A percentile compares a stretch with the other conserved stretches of the same genome.
Evolutionary conservation across 352 stramenopile genomes (phyloP).

Genomic region (Phytophthora agathidicida): DNA sequence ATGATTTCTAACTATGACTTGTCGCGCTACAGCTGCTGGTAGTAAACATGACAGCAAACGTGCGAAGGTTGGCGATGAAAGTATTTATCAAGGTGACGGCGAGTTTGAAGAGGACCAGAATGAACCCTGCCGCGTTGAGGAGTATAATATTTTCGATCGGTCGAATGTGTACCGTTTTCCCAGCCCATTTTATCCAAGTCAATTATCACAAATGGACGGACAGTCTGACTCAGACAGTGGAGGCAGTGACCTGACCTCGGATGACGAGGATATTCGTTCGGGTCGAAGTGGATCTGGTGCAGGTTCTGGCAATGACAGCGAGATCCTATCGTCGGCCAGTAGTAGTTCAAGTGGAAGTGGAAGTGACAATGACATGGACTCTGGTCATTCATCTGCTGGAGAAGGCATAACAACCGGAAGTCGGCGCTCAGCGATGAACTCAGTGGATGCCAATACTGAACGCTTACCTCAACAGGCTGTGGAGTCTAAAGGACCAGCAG

Average conservation of each 20-base stretch:
- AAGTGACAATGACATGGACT: constrained; percentile 51
- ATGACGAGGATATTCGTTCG: constrained; percentile 56
- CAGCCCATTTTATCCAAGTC: constrained; percentile 18
- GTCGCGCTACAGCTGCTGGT: background rate
- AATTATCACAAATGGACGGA: constrained; percentile 54
- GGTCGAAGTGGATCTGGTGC: constrained; percentile 36
- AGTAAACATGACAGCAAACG: constrained; percentile 27
- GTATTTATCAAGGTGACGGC: constrained; percentile 57
- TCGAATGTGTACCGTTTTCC: constrained; percentile 38
- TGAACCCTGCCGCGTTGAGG: background rate
- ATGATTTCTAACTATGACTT: background rate
- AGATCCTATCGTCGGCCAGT: constrained; percentile 45
- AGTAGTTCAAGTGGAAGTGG: constrained; percentile 68
- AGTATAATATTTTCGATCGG: constrained; percentile 45
- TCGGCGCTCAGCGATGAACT: constrained; percentile 13
- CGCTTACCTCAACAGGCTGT: constrained; percentile 1
- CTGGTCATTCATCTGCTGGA: constrained; percentile 45
- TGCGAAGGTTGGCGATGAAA: constrained; percentile 31
- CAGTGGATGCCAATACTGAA: background rate
- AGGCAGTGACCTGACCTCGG: constrained; percentile 53
- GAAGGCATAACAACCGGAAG: constrained; percentile 5
- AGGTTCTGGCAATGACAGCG: constrained; percentile 47
- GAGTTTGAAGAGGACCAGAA: constrained; percentile 36
- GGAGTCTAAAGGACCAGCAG: constrained; percentile 13
- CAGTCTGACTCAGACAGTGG: constrained; percentile 64